These are phyloP conservation scores for Chalaropsis thielavioides DNA, from an alignment of 2,329 filamentous ascomycete genomes.

Conservation along the genomic window DNA sequence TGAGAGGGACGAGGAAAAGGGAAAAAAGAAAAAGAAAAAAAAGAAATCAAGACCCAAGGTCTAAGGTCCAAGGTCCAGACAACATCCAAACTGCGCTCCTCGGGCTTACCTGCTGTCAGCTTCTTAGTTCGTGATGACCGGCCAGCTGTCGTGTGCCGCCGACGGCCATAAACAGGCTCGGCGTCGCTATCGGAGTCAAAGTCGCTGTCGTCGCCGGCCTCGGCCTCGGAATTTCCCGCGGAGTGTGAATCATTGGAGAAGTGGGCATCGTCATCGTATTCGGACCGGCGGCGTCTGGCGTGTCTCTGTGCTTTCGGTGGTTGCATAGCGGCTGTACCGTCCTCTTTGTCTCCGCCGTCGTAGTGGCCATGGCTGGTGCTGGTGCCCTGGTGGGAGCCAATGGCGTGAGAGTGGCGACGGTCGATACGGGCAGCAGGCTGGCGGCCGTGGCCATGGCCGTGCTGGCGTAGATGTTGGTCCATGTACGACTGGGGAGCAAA, in stretches of 20 bases:
- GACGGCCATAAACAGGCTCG: not conserved
- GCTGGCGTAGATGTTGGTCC: conserved; percentile 4
- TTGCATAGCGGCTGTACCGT: not conserved
- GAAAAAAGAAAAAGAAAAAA: not conserved
- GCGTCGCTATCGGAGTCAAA: not conserved
- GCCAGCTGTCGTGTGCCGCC: not conserved
- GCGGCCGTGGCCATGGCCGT: not conserved
- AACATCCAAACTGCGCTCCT: not conserved
- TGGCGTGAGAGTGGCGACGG: conserved; percentile 12
- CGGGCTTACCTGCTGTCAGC: not conserved
- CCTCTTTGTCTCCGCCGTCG: not conserved
- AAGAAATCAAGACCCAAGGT: not conserved
- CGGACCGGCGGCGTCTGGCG: not conserved
- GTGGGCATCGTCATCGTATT: conserved; percentile 3
- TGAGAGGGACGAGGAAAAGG: not conserved
- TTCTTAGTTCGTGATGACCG: not conserved
- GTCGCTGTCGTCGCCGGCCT: not conserved
- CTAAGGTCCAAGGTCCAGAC: not conserved
- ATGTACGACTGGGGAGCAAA: conserved; percentile 13
- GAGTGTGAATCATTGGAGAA: conserved; percentile 9
- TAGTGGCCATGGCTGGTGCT: conserved; percentile 7
- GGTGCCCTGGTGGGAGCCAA: conserved; percentile 3
- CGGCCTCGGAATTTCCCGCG: not conserved
- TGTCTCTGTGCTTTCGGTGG: not conserved
- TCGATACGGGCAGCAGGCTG: conserved; percentile 7